A percentile compares a stretch with the other conserved stretches of the same genome.
Evolutionary conservation across 2,329 filamentous ascomycete genomes (phyloP).

Genomic region (Basipetospora sp.): DNA sequence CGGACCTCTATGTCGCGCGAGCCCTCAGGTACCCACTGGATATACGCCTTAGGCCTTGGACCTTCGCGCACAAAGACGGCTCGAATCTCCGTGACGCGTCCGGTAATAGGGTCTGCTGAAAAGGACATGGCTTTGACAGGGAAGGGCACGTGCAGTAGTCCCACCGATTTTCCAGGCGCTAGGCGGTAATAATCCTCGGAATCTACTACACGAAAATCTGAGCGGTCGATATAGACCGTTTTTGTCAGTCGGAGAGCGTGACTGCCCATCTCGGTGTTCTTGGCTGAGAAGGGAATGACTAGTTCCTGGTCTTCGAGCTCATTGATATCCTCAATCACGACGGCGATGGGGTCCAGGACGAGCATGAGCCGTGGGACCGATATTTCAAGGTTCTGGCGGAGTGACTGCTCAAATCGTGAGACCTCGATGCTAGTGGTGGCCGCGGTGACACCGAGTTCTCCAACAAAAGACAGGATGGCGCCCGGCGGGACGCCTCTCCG

Average conservation of each 20-base stretch:
- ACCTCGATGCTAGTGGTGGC: conserved; percentile 66
- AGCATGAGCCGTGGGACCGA: conserved; percentile 83
- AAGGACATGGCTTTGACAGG: conserved; percentile 58
- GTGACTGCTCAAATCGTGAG: conserved; percentile 66
- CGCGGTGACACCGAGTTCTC: conserved; percentile 82
- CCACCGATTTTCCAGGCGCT: conserved; percentile 62
- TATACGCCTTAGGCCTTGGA: conserved; percentile 64
- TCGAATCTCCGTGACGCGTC: conserved; percentile 50
- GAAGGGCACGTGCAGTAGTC: conserved; percentile 56
- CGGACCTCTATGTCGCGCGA: conserved; percentile 59
- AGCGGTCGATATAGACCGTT: conserved; percentile 71
- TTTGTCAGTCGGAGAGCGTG: conserved; percentile 52
- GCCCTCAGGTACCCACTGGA: conserved; percentile 73
- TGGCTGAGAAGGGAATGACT: conserved; percentile 67
- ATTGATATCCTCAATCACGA: conserved; percentile 65
- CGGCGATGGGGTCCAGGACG: conserved; percentile 68
- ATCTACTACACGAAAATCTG: conserved; percentile 64
- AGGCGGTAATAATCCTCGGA: conserved; percentile 67
- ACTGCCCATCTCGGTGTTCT: conserved; percentile 53
- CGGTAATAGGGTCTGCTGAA: conserved; percentile 48
- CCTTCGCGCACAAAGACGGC: conserved; percentile 53
- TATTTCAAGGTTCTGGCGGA: conserved; percentile 74
- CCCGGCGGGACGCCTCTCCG: conserved; percentile 76
- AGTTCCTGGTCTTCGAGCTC: conserved; percentile 49
- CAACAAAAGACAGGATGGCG: conserved; percentile 77